Evolutionary conservation across 1,284 basidiomycete species (phyloP), one percentile per base, ranked within the genome.

Genomic region (Papiliotrema terrestris): DNA sequence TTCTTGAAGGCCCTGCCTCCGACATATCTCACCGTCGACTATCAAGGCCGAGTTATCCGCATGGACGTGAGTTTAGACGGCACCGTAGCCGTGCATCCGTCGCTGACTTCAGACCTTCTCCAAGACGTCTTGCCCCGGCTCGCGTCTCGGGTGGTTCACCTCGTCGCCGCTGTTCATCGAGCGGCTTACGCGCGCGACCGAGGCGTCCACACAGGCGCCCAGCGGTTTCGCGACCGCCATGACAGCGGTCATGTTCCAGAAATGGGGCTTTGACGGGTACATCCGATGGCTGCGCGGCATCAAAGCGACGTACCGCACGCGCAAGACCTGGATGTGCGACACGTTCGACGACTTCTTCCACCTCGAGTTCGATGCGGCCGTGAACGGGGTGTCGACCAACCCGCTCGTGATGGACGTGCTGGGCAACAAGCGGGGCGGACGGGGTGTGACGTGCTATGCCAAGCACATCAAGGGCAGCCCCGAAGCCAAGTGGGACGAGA

Each of bases 121-220:
- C 32, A 91, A 90, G 82, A 88, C 84, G 1, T 83, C 90, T 51
- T 86, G 86, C 1, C 89, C 88, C 2, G 89, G 89, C 1, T 83
- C 83, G 51, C 83, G 89, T 6, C 75, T 91, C 13, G 89, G 89
- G 1, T 91, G 86, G 86, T 86, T 87, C 67, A 90, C 88, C 0
- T 59, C 74, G 14, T 73, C 71, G 23, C 74, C 76, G 0, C 52
- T 74, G 13, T 78, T 78, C 67, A 84, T 85, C 11, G 89, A 91
- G 67, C 80, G 86, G 25, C 72, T 91, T n/a, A 84, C 87, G 60
- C 80, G 88, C 45, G 83, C 84, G n/a, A 80, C 82, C 36, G 89
- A 93, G 77, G 83, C 82, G 0, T 80, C 82, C 15, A 84, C 87
- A 0, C 87, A 89, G 68, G 82, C 83, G 0, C 87, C 89, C 2